phyloP scores from a whole-genome alignment of 192 early-diverging fungal genomes.

The Linnemannia schmuckeri region DNA sequence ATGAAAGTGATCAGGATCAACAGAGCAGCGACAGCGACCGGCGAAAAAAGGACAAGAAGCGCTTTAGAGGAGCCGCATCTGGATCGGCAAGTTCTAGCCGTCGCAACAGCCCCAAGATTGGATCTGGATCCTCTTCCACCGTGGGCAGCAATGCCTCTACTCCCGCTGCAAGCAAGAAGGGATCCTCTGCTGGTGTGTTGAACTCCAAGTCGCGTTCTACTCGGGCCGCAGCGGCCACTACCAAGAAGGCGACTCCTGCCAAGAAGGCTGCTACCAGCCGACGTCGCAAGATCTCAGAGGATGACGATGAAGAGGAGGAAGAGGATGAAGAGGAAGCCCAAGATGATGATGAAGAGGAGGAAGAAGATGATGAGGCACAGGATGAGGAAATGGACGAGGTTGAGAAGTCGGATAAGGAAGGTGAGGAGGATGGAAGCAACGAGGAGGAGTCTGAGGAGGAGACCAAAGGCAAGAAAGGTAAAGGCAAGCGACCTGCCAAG shows the following conservation, averaged over 20 bases:
- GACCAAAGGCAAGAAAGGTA: background rate
- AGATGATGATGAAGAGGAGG: slow-evolving; percentile 29
- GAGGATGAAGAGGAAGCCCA: slow-evolving; percentile 47
- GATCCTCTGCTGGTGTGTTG: slow-evolving; percentile 12
- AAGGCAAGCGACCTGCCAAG: slow-evolving; percentile 16
- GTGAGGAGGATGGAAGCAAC: background rate
- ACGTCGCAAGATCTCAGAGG: slow-evolving; percentile 32
- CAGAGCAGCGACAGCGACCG: slow-evolving; percentile 17
- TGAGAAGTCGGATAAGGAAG: slow-evolving; percentile 4
- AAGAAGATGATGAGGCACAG: slow-evolving; percentile 14
- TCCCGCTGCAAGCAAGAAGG: background rate
- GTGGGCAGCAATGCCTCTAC: background rate
- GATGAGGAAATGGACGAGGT: slow-evolving; percentile 17
- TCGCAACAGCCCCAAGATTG: slow-evolving; percentile 40
- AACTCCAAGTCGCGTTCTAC: slow-evolving; percentile 31
- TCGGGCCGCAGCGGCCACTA: background rate
- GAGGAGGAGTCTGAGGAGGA: background rate
- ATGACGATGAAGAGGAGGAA: slow-evolving; percentile 41
- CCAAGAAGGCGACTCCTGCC: slow-evolving; percentile 13
- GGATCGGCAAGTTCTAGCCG: slow-evolving; percentile 32
- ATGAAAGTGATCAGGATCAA: slow-evolving; percentile 22
- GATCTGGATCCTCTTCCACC: slow-evolving; percentile 5
- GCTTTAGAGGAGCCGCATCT: slow-evolving; percentile 11
- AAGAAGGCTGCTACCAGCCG: slow-evolving; percentile 1
- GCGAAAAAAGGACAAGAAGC: slow-evolving; percentile 22